Evolutionary conservation across 768 basidiomycete species (phyloP).

Genomic region (Udeniomyces megalosporus): DNA sequence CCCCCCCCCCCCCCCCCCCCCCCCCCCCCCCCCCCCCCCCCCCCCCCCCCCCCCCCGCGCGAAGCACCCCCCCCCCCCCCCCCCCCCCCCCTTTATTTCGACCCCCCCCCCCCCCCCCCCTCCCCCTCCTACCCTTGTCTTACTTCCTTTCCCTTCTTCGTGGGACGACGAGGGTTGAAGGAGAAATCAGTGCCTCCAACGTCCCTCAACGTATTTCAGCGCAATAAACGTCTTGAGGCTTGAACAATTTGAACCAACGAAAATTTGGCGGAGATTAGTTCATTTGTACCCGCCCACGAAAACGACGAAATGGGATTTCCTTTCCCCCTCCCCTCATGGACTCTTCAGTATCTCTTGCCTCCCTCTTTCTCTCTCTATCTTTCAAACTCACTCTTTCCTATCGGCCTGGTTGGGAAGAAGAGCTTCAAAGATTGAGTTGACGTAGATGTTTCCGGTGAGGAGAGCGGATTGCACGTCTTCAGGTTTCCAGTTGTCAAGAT

Average conservation of each 20-base stretch:
- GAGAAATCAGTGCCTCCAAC: too few relatives aligned
- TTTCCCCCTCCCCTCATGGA: not conserved
- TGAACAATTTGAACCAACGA: too few relatives aligned
- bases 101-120: not conserved
- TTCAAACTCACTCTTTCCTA: too few relatives aligned
- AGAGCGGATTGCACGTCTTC: not conserved
- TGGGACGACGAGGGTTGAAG: too few relatives aligned
- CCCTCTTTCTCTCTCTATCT: not conserved
- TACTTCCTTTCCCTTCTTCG: conserved; percentile 37
- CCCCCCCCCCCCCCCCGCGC: too few relatives aligned
- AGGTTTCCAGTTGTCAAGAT: conserved; percentile 14
- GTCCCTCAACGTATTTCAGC: too few relatives aligned
- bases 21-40: not conserved
- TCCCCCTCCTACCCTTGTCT: too few relatives aligned
- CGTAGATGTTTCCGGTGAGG: conserved; percentile 7
- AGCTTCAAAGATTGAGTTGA: conserved; percentile 10
- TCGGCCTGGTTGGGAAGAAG: not conserved
- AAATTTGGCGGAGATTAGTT: not conserved
- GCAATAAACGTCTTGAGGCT: too few relatives aligned
- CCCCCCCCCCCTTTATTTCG: not conserved
- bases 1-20: not conserved
- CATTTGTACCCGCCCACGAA: not conserved
- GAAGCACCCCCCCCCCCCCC: not conserved
- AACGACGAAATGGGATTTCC: not conserved
- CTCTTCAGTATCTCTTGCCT: not conserved